Percentiles rank a stretch among this genome's conserved stretches.
phyloP scores from a whole-genome alignment of 371 early-diverging fungal species.

The Lichtheimia ramosa region DNA sequence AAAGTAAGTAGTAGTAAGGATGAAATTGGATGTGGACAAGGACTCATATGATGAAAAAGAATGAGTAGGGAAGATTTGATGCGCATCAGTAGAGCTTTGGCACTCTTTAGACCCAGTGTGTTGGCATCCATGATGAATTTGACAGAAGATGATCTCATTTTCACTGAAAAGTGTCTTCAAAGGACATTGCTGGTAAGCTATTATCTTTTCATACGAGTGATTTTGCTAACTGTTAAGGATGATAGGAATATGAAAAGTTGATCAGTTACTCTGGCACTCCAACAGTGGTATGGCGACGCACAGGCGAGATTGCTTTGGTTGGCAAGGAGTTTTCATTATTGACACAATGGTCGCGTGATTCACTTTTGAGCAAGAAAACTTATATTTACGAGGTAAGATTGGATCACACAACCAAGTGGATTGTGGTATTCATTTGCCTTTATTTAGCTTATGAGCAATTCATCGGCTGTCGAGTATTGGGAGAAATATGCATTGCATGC shows the following conservation, averaged over 20 bases:
- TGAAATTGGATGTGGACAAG: neutral
- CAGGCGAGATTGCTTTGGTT: slow-evolving; percentile 88
- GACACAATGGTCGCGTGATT: slow-evolving; percentile 84
- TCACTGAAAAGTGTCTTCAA: slow-evolving; percentile 89
- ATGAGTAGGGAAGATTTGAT: slow-evolving; percentile 85
- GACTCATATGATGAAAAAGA: slow-evolving; percentile 32
- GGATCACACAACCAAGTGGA: neutral
- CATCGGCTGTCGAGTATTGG: slow-evolving; percentile 90
- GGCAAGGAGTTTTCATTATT: slow-evolving; percentile 91
- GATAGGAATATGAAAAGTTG: slow-evolving; percentile 86
- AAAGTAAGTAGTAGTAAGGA: slow-evolving; percentile 46
- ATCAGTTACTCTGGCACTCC: slow-evolving; percentile 92
- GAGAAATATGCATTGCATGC: slow-evolving; percentile 86
- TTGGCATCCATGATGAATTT: slow-evolving; percentile 89
- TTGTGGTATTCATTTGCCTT: slow-evolving; percentile 8
- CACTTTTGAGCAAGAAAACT: slow-evolving; percentile 67
- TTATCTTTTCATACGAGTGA: neutral
- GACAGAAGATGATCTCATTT: slow-evolving; percentile 85
- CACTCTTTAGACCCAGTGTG: slow-evolving; percentile 86
- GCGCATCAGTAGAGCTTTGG: slow-evolving; percentile 85
- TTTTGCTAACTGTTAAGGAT: neutral
- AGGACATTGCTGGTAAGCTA: slow-evolving; percentile 69
- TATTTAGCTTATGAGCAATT: slow-evolving; percentile 80
- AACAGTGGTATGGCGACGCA: slow-evolving; percentile 92
- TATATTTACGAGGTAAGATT: slow-evolving; percentile 75